These are phyloP conservation scores for Theileria annulata DNA, from an alignment of 169 alveolate species.

Conservation along the genomic window DNA sequence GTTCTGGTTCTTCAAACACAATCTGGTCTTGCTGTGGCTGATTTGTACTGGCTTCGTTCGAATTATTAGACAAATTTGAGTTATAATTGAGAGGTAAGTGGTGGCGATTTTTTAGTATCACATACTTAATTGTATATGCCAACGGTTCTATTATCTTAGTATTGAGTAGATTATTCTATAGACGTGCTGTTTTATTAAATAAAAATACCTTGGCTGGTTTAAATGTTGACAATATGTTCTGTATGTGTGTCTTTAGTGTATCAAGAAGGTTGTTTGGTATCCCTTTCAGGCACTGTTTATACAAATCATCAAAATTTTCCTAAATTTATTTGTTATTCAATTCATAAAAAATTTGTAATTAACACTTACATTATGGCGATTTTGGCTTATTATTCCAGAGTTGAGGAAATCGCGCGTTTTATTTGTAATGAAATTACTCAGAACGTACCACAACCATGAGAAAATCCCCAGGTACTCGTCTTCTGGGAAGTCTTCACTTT, in stretches of 20 bases:
- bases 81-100: constrained; percentile 1
- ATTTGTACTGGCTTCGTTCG: too few species aligned
- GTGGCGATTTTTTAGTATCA: background rate
- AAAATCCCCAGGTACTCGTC: constrained; percentile 30
- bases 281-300: constrained; percentile 23
- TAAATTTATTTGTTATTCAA: background rate
- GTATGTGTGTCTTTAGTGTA: constrained; percentile 10
- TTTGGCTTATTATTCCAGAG: constrained; percentile 8
- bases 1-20: too few species aligned
- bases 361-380: constrained; percentile 27
- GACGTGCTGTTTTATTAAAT: background rate
- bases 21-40: too few species aligned
- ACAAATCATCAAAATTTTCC: constrained; percentile 40
- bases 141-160: background rate
- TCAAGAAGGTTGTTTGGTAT: constrained; percentile 23
- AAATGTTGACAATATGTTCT: constrained; percentile 41
- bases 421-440: constrained; percentile 46
- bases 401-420: constrained; percentile 33
- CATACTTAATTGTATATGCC: background rate
- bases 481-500: background rate
- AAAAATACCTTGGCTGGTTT: constrained; percentile 27
- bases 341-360: background rate
- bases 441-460: constrained; percentile 53
- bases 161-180: constrained; percentile 8
- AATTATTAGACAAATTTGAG: background rate